Evolutionary conservation across 2,329 filamentous ascomycete genomes (phyloP).

Genomic region (Aureobasidium leucospermi): DNA sequence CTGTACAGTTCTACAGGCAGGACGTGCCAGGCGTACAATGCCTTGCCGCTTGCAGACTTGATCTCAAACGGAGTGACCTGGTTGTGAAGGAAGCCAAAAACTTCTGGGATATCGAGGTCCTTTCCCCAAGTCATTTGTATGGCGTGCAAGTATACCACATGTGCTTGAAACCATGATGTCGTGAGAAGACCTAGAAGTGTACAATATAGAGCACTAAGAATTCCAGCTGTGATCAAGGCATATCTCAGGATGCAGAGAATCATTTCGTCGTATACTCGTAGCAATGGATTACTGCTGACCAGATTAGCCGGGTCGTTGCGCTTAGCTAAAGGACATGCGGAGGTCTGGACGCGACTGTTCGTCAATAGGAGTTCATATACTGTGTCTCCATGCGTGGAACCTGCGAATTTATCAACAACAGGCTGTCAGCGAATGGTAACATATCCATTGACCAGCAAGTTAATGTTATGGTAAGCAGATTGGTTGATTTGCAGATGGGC

Average conservation of each 20-base stretch:
- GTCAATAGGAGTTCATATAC: no score
- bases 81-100: conserved; percentile 39
- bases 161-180: conserved; percentile 42
- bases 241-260: conserved; percentile 10
- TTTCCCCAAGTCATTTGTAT: conserved; percentile 50
- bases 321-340: no score
- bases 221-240: conserved; percentile 20
- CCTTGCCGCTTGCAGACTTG: conserved; percentile 33
- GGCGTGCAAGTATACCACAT: conserved; percentile 51
- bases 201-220: conserved; percentile 32
- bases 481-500: no score
- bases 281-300: no score
- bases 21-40: conserved; percentile 45
- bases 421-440: no score
- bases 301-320: no score
- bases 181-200: conserved; percentile 41
- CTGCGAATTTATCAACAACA: no score
- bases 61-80: conserved; percentile 37
- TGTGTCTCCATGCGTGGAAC: no score
- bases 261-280: no score
- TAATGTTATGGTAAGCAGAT: no score
- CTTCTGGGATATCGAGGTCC: conserved; percentile 42
- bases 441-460: no score
- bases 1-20: conserved; percentile 41
- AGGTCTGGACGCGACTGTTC: no score